phyloP scores from a whole-genome alignment of 2,329 filamentous ascomycete genomes.

The Trichoderma koningiopsis region DNA sequence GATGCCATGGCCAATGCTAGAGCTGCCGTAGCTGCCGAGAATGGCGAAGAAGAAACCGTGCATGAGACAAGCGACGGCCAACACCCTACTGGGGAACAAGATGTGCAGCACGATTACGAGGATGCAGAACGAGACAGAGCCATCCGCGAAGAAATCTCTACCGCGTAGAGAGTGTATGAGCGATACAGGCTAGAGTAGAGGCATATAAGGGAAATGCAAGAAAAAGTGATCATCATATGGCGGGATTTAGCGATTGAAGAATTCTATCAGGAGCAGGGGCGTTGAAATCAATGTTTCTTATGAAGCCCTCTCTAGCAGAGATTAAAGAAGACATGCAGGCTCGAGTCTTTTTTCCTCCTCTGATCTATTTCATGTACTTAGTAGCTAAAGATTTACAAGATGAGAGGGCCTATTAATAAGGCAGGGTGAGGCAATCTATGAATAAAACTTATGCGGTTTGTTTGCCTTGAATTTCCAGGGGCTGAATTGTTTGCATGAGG shows the following conservation, averaged over 20 bases:
- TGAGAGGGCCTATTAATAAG: background rate
- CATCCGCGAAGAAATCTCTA: conserved; percentile 4
- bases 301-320: background rate
- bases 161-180: conserved; percentile 1
- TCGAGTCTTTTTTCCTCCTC: background rate
- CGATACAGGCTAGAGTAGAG: background rate
- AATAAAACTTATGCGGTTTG: background rate
- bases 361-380: background rate
- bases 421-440: background rate
- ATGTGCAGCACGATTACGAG: background rate
- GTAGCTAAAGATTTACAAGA: background rate
- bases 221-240: background rate
- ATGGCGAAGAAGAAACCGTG: background rate
- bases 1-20: background rate
- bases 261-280: conserved; percentile 21
- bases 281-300: conserved; percentile 8
- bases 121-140: background rate
- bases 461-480: background rate
- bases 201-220: background rate
- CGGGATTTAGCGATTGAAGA: conserved; percentile 18
- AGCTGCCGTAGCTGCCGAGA: background rate
- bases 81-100: background rate
- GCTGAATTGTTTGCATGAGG: background rate
- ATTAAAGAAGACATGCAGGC: conserved; percentile 11
- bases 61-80: background rate